Conservation (phyloP, 1,284 basidiomycete species). For the Abortiporus biennis region DNA sequence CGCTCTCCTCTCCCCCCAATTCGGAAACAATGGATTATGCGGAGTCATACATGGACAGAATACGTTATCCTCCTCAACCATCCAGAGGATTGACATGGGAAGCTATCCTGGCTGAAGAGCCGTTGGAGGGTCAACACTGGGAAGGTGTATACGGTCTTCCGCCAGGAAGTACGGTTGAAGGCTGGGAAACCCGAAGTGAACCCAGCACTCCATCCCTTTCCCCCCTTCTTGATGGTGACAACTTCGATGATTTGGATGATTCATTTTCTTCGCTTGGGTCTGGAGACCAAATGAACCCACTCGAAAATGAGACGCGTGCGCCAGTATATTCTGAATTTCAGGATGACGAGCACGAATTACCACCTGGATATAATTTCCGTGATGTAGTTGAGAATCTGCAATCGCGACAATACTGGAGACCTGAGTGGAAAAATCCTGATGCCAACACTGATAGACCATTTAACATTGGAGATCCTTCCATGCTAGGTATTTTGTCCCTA, state of each 20-base stretch:
- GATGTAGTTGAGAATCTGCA: constrained; percentile 52
- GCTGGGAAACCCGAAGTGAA: constrained; percentile 32
- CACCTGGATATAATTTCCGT: constrained; percentile 38
- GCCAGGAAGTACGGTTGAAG: constrained; percentile 33
- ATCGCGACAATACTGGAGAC: constrained; percentile 62
- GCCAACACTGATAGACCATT: constrained; percentile 39
- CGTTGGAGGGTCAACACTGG: constrained; percentile 77
- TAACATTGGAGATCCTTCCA: constrained; percentile 59
- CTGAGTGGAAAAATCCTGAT: constrained; percentile 47
- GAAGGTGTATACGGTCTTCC: constrained; percentile 50
- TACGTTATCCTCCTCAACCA: constrained; percentile 36
- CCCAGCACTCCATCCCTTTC: constrained; percentile 44
- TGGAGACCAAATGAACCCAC: too few relatives aligned
- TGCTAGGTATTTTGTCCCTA: constrained; percentile 41
- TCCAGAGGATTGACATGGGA: constrained; percentile 55
- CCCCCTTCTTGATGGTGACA: constrained; percentile 36
- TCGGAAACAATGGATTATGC: constrained; percentile 43
- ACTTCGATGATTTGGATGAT: constrained; percentile 37
- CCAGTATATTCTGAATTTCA: not conserved
- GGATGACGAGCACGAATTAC: constrained; percentile 20
- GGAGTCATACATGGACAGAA: constrained; percentile 39
- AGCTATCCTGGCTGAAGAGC: constrained; percentile 71
- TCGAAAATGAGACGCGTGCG: not conserved
- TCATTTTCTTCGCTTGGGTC: constrained; percentile 42
- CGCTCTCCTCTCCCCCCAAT: constrained; percentile 48